Evolutionary conservation across 2,329 filamentous ascomycete genomes (phyloP).

Genomic region (Curvularia eragrostidis): DNA sequence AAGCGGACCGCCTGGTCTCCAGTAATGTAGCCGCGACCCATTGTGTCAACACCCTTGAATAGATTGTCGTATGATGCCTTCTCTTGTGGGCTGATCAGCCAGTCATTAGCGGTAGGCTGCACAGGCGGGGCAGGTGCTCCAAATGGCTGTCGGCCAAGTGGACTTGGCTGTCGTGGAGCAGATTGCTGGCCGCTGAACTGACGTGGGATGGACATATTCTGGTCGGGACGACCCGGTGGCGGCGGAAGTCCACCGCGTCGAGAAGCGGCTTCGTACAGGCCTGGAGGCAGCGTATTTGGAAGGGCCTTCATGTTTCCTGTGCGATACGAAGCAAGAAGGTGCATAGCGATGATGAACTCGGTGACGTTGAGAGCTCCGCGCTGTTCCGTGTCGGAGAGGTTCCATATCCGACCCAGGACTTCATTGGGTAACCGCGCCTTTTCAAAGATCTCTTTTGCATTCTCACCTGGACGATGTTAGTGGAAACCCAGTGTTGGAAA

Average conservation of each 20-base stretch:
- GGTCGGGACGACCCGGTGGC: conserved; percentile 54
- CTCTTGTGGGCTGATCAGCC: conserved; percentile 82
- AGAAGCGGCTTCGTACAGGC: conserved; percentile 88
- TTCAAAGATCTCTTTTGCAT: conserved; percentile 93
- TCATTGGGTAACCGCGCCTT: conserved; percentile 90
- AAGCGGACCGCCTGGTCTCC: conserved; percentile 95
- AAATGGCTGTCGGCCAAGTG: conserved; percentile 61
- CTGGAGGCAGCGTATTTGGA: conserved; percentile 80
- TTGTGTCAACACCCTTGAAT: conserved; percentile 82
- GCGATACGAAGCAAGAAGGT: conserved; percentile 91
- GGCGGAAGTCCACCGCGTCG: conserved; percentile 60
- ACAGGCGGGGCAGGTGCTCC: conserved; percentile 57
- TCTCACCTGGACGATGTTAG: conserved; percentile 65
- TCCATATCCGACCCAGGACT: conserved; percentile 93
- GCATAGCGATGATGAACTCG: conserved; percentile 98
- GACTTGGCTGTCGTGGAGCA: conserved; percentile 63
- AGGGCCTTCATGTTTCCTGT: conserved; percentile 79
- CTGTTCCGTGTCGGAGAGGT: conserved; percentile 90
- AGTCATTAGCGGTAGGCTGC: conserved; percentile 69
- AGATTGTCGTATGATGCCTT: conserved; percentile 88
- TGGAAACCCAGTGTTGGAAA: too few species aligned
- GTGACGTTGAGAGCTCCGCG: conserved; percentile 83
- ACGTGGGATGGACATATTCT: conserved; percentile 71
- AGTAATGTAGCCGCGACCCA: conserved; percentile 81
- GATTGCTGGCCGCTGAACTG: conserved; percentile 75